Percentiles rank a stretch among this genome's conserved stretches.
Evolutionary conservation across 2,329 filamentous ascomycete species (phyloP).

Genomic region (Aspergillus candidus): DNA sequence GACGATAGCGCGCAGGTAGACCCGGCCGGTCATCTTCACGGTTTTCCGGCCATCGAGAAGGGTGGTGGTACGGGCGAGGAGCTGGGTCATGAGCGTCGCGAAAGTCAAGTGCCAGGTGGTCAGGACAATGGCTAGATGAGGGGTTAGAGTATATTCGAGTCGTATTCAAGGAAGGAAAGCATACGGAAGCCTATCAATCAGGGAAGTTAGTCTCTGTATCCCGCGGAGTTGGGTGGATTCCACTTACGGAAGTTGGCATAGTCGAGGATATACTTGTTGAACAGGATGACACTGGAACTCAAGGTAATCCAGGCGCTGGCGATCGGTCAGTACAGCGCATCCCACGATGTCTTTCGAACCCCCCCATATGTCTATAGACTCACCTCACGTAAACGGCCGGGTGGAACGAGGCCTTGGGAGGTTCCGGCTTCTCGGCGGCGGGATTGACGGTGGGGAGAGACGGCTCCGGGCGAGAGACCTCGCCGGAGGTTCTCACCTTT

Average conservation of each 20-base stretch:
- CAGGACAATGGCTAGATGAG: constrained; percentile 52
- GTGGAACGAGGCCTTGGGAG: constrained; percentile 61
- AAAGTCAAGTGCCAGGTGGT: constrained; percentile 95
- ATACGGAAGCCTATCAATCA: constrained; percentile 40
- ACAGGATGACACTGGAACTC: constrained; percentile 91
- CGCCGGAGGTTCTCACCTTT: constrained; percentile 78
- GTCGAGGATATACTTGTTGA: constrained; percentile 98
- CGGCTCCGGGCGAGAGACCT: constrained; percentile 42
- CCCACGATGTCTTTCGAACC: too few species aligned
- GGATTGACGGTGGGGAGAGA: constrained; percentile 78
- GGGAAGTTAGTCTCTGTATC: constrained; percentile 2
- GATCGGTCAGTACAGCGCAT: constrained; percentile 11
- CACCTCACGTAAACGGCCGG: constrained; percentile 78
- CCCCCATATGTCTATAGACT: constrained; percentile 11
- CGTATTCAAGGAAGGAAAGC: constrained; percentile 11
- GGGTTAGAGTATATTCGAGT: constrained; percentile 1
- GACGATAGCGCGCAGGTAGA: constrained; percentile 88
- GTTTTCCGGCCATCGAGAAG: constrained; percentile 90
- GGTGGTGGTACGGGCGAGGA: constrained; percentile 82
- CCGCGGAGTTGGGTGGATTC: background rate
- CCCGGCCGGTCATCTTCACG: constrained; percentile 91
- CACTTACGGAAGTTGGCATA: constrained; percentile 73
- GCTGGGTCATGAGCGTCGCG: constrained; percentile 87
- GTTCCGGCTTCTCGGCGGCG: constrained; percentile 62
- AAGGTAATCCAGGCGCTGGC: constrained; percentile 81